phyloP scores from a whole-genome alignment of 73 alveolate species.

The Paramecium tetraurelia region DNA sequence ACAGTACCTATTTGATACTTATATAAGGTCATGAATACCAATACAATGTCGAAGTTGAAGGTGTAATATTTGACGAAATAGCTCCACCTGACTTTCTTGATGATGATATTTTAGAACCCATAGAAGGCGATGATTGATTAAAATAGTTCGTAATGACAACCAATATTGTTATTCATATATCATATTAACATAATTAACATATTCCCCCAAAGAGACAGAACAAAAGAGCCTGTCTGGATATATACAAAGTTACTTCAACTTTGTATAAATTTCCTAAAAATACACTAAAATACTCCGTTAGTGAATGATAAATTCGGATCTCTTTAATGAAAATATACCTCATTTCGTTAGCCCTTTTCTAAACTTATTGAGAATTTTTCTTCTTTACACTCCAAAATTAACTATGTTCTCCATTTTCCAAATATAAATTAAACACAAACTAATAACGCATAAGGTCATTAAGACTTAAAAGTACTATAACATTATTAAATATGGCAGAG shows the following conservation, averaged over 20 bases:
- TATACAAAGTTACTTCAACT: too few species aligned
- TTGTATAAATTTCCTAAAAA: too few species aligned
- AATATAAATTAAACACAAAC: background rate
- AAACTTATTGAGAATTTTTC: too few species aligned
- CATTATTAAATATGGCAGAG: too few species aligned
- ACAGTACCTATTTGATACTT: background rate
- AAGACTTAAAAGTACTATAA: too few species aligned
- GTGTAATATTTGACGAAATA: background rate
- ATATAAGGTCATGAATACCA: background rate
- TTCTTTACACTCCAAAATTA: background rate
- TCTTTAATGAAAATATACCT: too few species aligned
- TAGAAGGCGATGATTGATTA: background rate
- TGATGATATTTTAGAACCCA: background rate
- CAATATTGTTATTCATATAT: background rate
- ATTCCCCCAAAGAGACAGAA: background rate
- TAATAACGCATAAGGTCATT: background rate
- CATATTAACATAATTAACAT: background rate
- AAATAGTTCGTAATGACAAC: background rate
- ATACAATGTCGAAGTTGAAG: constrained; percentile 16
- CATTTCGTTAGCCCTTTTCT: background rate
- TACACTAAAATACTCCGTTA: background rate
- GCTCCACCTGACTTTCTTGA: constrained; percentile 24
- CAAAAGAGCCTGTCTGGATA: background rate
- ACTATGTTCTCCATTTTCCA: background rate
- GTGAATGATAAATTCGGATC: background rate